Evolutionary conservation across 2,329 filamentous ascomycete species (phyloP).

Genomic region (Penicillium sp.): DNA sequence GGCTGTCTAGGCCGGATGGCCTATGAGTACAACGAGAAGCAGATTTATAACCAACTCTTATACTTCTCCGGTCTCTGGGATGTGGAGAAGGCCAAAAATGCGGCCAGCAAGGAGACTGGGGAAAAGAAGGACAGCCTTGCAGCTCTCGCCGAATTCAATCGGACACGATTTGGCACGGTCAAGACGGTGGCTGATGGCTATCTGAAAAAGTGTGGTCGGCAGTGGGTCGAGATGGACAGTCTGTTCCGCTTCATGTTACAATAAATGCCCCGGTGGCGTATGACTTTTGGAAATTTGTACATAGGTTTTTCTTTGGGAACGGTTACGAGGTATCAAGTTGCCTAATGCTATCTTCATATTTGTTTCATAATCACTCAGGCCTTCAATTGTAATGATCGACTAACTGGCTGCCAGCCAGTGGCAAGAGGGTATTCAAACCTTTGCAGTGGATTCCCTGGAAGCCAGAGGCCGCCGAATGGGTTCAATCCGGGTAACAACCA

Average conservation of each 20-base stretch:
- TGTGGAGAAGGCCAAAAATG: slow-evolving; percentile 74
- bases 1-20: slow-evolving; percentile 87
- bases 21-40: slow-evolving; percentile 86
- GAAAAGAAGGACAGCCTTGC: slow-evolving; percentile 68
- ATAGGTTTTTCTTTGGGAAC: slow-evolving; percentile 21
- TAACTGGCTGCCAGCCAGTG: too few relatives aligned
- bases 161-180: slow-evolving; percentile 74
- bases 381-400: too few relatives aligned
- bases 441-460: too few relatives aligned
- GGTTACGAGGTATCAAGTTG: slow-evolving; percentile 8
- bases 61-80: slow-evolving; percentile 88
- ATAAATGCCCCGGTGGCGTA: slow-evolving; percentile 33
- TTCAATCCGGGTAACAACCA: too few relatives aligned
- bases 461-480: too few relatives aligned
- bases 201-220: slow-evolving; percentile 84
- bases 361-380: not conserved
- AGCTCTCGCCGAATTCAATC: slow-evolving; percentile 80
- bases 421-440: too few relatives aligned
- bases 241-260: slow-evolving; percentile 69
- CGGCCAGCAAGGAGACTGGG: slow-evolving; percentile 54
- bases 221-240: slow-evolving; percentile 93
- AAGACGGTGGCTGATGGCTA: slow-evolving; percentile 80
- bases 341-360: slow-evolving; percentile 9
- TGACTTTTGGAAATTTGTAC: slow-evolving; percentile 29
- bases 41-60: slow-evolving; percentile 90